Evolutionary conservation across 2,329 filamentous ascomycete genomes (phyloP).

Genomic region (Hymenoscyphus occultus): DNA sequence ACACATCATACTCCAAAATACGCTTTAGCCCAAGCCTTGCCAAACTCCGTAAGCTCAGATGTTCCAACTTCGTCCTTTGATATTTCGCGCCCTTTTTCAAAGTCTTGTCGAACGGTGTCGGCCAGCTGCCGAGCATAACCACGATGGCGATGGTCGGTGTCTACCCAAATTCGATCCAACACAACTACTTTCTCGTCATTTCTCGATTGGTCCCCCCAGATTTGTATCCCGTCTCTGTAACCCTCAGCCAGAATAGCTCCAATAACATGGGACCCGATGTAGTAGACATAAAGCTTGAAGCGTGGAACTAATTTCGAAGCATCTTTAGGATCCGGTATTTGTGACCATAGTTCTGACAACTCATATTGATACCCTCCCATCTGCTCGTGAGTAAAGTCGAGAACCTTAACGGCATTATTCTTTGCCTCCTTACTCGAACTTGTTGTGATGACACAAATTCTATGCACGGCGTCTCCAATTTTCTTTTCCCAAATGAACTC

Average conservation of each 20-base stretch:
- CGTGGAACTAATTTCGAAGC: slow-evolving; percentile 15
- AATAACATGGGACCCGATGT: slow-evolving; percentile 17
- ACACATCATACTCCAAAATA: slow-evolving; percentile 6
- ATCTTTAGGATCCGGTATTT: slow-evolving; percentile 16
- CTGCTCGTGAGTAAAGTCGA: slow-evolving; percentile 6
- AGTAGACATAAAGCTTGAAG: slow-evolving; percentile 27
- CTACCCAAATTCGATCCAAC: slow-evolving; percentile 61
- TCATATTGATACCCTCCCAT: slow-evolving; percentile 9
- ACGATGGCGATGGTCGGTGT: slow-evolving; percentile 51
- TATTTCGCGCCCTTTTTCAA: slow-evolving; percentile 53
- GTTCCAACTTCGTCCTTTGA: slow-evolving; percentile 57
- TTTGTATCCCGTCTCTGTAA: slow-evolving; percentile 7
- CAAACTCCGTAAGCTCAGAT: slow-evolving; percentile 60
- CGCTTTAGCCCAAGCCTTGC: slow-evolving; percentile 29
- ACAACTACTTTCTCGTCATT: slow-evolving; percentile 49
- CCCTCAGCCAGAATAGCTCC: slow-evolving; percentile 21
- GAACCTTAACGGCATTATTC: slow-evolving; percentile 10
- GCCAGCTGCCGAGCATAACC: slow-evolving; percentile 57
- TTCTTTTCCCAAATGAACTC: slow-evolving; percentile 11
- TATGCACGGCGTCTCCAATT: neutral
- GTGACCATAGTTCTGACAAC: slow-evolving; percentile 11
- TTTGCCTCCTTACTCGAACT: neutral
- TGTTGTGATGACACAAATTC: slow-evolving; percentile 7
- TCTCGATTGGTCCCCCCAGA: neutral
- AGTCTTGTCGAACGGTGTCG: slow-evolving; percentile 51